Base-by-base conservation (phyloP, 148 eudicot species). In the Fagopyrum esculentum region DNA sequence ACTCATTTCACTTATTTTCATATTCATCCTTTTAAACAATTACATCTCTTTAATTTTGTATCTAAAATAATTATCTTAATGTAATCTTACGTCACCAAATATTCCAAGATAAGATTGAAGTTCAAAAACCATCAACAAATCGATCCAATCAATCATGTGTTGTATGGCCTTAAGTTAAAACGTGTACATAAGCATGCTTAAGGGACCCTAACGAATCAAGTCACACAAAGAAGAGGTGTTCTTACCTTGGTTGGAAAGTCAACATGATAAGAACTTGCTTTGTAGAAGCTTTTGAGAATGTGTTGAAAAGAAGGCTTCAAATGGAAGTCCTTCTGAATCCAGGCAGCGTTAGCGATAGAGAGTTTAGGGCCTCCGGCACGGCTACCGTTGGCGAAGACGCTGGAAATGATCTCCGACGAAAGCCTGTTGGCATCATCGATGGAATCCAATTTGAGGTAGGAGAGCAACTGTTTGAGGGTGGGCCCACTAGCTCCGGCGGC, bases 171-270 rank as follows among this genome's bases (percentile, higher is more conserved):
- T 22, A 22, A 22, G 26, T 22, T 22, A 22, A 22, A 22, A 22
- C 26, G 26, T 22, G 26, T 22, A 22, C 26, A 22, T 22, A 22
- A 22, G 26, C 26, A 22, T 22, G 26, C 26, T 22, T 22, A 22
- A 22, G 26, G 26, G 26, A 22, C 26, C 26, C 26, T 22, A 22
- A 22, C 26, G 26, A 22, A 22, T 22, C 26, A 22, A 22, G 26
- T 22, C 40, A 17, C 5, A 9, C 7, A 60, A 40, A 10, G 46
- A 55, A 13, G 73, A 57, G 29, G 7, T 6, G 30, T 48, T 48
- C 80, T 61, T 46, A 93, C 98, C 79, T 91, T 83, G 55, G 64
- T 83, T 72, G 79, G 85, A 81, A 91, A 93, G 87, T 93, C 96
- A 51, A 89, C 98, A 45, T 79, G 83, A 68, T 71, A 77, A 6